phyloP scores from a whole-genome alignment of 306 rosid species.

The Lagenaria siceraria region DNA sequence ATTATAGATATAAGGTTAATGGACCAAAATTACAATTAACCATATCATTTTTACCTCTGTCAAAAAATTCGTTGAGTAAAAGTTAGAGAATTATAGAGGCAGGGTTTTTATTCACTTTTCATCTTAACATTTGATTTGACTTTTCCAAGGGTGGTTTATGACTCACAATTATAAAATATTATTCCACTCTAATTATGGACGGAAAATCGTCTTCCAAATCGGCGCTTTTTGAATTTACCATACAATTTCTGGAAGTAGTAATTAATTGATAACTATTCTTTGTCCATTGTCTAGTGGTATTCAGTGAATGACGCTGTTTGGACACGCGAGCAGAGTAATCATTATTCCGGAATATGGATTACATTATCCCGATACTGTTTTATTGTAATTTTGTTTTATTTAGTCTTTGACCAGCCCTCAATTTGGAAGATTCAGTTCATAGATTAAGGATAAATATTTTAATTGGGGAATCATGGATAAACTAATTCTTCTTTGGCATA shows the following conservation, averaged over 20 bases:
- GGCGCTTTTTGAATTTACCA: neutral
- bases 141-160: neutral
- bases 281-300: neutral
- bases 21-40: too few species aligned
- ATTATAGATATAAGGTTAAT: too few species aligned
- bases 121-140: neutral
- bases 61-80: too few species aligned
- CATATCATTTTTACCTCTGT: too few species aligned
- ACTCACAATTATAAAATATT: too few species aligned
- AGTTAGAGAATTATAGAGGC: too few species aligned
- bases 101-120: neutral
- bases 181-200: neutral
- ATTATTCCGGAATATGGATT: neutral
- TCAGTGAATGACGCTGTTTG: neutral
- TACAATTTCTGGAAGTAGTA: neutral
- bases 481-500: conserved; percentile 1
- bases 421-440: conserved; percentile 3
- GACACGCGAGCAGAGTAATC: neutral
- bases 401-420: neutral
- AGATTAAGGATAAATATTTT: neutral
- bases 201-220: neutral
- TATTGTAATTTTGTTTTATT: neutral
- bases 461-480: neutral
- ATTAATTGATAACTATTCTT: neutral
- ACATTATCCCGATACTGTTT: neutral